Evolutionary conservation across 2,329 filamentous ascomycete genomes (phyloP).

Genomic region (Xylariaceae sp.): DNA sequence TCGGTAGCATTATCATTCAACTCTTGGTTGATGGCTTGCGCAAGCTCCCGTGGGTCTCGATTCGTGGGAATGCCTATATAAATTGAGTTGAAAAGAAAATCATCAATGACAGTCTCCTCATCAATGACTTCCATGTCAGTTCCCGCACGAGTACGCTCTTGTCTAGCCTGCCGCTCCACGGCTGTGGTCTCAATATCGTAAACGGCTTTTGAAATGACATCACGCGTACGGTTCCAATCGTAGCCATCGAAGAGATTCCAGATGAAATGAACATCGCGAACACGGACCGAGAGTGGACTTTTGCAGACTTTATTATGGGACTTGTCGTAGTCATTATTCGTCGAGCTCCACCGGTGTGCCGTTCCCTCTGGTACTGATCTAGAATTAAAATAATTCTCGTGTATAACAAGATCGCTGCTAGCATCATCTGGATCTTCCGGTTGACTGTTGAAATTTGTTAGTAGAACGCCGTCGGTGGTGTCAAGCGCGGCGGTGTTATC

Average conservation of each 20-base stretch:
- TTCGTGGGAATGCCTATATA: constrained; percentile 91
- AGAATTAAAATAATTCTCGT: constrained; percentile 72
- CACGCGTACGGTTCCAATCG: constrained; percentile 86
- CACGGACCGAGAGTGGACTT: constrained; percentile 70
- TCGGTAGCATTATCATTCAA: constrained; percentile 84
- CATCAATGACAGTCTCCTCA: constrained; percentile 81
- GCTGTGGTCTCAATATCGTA: constrained; percentile 81
- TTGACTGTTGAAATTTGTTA: constrained; percentile 40
- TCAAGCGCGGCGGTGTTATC: constrained; percentile 41
- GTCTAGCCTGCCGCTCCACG: constrained; percentile 63
- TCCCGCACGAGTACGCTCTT: constrained; percentile 52
- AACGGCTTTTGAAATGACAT: constrained; percentile 82
- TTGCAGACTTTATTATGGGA: constrained; percentile 59
- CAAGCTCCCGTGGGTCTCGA: constrained; percentile 75
- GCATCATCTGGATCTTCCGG: constrained; percentile 45
- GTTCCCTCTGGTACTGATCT: constrained; percentile 58
- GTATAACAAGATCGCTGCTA: constrained; percentile 60
- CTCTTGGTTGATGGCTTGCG: constrained; percentile 79
- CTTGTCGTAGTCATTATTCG: constrained; percentile 67
- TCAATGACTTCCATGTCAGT: constrained; percentile 67
- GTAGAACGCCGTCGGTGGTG: constrained; percentile 44
- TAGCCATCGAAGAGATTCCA: constrained; percentile 99
- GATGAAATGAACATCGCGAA: constrained; percentile 87
- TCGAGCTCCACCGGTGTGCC: constrained; percentile 76
- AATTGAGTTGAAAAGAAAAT: constrained; percentile 97